phyloP scores from a whole-genome alignment of 768 basidiomycete species.

The Clathrus columnatus region DNA sequence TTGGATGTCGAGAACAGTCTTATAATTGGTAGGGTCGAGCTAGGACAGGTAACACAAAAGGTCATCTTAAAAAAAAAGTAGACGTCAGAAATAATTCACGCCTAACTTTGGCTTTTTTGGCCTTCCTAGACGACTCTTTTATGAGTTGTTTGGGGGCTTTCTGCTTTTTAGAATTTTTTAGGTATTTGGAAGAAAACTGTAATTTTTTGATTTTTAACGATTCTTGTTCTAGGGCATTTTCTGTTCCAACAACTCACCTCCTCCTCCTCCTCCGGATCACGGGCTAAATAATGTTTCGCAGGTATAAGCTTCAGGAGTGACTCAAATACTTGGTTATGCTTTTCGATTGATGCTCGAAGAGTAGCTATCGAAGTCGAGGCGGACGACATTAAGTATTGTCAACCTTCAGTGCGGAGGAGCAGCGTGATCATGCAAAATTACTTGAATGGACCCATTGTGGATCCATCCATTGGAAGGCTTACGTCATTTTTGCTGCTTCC shows the following conservation, averaged over 20 bases:
- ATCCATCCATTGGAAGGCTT: too few relatives aligned
- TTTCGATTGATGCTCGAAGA: conserved; percentile 60
- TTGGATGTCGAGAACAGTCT: conserved; percentile 67
- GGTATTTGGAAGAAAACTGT: conserved; percentile 58
- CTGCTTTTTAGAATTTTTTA: conserved; percentile 82
- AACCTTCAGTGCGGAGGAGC: not conserved
- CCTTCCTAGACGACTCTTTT: conserved; percentile 84
- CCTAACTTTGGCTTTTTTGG: conserved; percentile 79
- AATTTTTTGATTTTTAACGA: too few relatives aligned
- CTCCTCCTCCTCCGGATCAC: conserved; percentile 50
- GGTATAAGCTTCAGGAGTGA: conserved; percentile 78
- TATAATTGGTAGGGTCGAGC: conserved; percentile 91
- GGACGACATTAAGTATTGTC: not conserved
- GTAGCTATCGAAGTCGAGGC: conserved; percentile 43
- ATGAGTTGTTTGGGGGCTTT: conserved; percentile 77
- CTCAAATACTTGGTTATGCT: conserved; percentile 83
- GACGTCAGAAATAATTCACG: not conserved
- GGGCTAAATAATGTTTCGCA: conserved; percentile 76
- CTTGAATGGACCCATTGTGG: not conserved
- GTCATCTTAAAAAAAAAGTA: not conserved
- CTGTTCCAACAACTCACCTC: too few relatives aligned
- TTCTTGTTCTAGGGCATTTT: too few relatives aligned
- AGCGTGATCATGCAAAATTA: not conserved
- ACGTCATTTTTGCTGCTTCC: too few relatives aligned
- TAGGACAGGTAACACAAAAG: conserved; percentile 24